Evolutionary conservation across 306 rosid genomes (phyloP), one percentile per base, ranked within the genome.

Genomic region (Prunus mira): DNA sequence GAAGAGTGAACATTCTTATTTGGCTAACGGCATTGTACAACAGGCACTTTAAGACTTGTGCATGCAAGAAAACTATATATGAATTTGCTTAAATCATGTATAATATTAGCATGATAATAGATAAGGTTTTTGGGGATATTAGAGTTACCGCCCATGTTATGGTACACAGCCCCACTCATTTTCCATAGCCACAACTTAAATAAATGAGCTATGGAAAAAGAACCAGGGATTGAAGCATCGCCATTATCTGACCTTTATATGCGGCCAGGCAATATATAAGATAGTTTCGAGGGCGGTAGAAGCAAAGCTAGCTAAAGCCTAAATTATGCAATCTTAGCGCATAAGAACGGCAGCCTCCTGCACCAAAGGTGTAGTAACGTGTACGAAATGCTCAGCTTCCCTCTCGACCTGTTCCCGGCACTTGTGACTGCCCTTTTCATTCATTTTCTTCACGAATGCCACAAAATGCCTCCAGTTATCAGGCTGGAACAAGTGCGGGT

Each of bases 401-500:
- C 98, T 86, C 88, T 96, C 99, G 75, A 92, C 84, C 63, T 96
- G 81, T 65, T 96, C 99, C 93, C 87, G 11, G 69, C 99, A 96
- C 82, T 82, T 92, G 3, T 80, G 63, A 2, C 85, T 61, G 6
- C 74, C 49, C 81, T 89, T 92, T 84, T 90, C 97, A 77, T 87
- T 96, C 93, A 96, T 92, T 87, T 88, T 89, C 89, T 96, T 96
- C 85, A 96, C 99, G 83, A 96, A 92, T 0, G 79, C 88, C 75
- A 92, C 97, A 77, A 96, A 96, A 46, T 76, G 82, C 63, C 97
- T 88, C 98, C 98, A 91, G 47, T 92, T 87, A n/a, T 92, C 91
- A 0, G 90, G 81, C 67, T 96, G 87, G 69, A 92, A 96, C 78
- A 96, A 46, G 0, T 92, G 88, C 0, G 87, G 96, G 69, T 81